Conservation (phyloP, 352 stramenopile species). For the Phytopythium cucurbitacearum region DNA sequence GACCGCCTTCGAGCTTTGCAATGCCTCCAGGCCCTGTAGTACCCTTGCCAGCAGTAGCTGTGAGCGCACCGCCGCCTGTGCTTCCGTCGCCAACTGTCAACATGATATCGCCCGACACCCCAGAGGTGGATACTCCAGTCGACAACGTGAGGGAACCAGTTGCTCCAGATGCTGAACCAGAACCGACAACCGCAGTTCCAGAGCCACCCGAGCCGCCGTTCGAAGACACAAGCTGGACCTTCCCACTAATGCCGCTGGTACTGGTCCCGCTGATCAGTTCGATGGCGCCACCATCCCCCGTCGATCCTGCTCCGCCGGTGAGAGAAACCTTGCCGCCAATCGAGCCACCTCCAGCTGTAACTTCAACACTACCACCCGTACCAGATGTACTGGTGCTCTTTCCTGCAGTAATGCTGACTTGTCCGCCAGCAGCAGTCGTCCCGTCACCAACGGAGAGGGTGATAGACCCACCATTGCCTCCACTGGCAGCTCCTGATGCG, state of each 20-base stretch:
- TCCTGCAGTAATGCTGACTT: slow-evolving; percentile 15
- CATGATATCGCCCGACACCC: slow-evolving; percentile 27
- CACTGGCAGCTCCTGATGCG: slow-evolving; percentile 20
- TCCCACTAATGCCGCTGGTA: slow-evolving; percentile 16
- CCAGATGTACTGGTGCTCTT: slow-evolving; percentile 24
- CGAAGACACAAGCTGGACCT: slow-evolving; percentile 16
- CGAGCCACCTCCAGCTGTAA: slow-evolving; percentile 21
- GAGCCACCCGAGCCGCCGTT: slow-evolving; percentile 13
- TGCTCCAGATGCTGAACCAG: slow-evolving; percentile 21
- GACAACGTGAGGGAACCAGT: slow-evolving; percentile 36
- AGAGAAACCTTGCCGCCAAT: slow-evolving; percentile 32
- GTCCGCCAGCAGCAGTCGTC: slow-evolving; percentile 17
- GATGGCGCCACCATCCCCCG: slow-evolving; percentile 34
- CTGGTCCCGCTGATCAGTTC: slow-evolving; percentile 36
- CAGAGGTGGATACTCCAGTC: slow-evolving; percentile 24
- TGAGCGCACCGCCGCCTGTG: slow-evolving; percentile 16
- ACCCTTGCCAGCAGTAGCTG: slow-evolving; percentile 17
- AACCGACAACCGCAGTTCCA: slow-evolving; percentile 17
- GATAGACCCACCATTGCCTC: slow-evolving; percentile 21
- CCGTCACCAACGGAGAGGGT: slow-evolving; percentile 29
- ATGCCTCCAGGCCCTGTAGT: slow-evolving; percentile 8
- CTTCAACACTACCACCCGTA: slow-evolving; percentile 9
- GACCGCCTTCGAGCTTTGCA: background rate
- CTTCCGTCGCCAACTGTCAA: slow-evolving; percentile 25
- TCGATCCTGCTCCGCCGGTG: slow-evolving; percentile 27